phyloP scores from a whole-genome alignment of 2,329 filamentous ascomycete genomes.

The Dichotomopilus funicola region DNA sequence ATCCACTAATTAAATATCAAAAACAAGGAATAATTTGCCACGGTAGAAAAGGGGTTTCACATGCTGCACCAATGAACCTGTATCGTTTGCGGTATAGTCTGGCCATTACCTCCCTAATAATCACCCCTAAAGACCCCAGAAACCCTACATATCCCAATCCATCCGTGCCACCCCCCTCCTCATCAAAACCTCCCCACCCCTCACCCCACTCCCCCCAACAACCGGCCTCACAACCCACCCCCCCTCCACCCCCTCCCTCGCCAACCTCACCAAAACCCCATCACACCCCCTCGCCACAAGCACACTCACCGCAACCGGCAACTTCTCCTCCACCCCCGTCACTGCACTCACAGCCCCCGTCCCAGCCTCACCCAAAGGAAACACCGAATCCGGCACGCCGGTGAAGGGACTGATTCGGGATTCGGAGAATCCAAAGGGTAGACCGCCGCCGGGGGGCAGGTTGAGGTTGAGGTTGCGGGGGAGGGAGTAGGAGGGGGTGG shows the following conservation, averaged over 20 bases:
- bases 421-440: conserved; percentile 41
- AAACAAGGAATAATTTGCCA: no score
- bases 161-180: conserved; percentile 2
- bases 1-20: no score
- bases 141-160: not conserved
- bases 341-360: conserved; percentile 29
- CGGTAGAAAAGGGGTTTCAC: no score
- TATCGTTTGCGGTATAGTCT: no score
- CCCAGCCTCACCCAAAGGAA: conserved; percentile 36
- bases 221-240: conserved; percentile 42
- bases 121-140: no score
- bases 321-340: conserved; percentile 39
- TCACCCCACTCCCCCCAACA: conserved; percentile 30
- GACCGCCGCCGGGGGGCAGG: conserved; percentile 30
- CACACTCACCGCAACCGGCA: conserved; percentile 53
- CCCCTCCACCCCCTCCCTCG: conserved; percentile 42
- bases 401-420: conserved; percentile 31
- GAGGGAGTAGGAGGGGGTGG: conserved; percentile 19
- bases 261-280: conserved; percentile 48
- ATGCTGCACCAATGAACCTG: no score
- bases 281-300: conserved; percentile 56
- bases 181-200: conserved; percentile 15
- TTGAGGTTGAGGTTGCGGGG: conserved; percentile 31
- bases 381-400: conserved; percentile 36
- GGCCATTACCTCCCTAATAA: no score